Conservation (phyloP, 805 yeast genomes). For the Zygoascus bituminiphila region DNA sequence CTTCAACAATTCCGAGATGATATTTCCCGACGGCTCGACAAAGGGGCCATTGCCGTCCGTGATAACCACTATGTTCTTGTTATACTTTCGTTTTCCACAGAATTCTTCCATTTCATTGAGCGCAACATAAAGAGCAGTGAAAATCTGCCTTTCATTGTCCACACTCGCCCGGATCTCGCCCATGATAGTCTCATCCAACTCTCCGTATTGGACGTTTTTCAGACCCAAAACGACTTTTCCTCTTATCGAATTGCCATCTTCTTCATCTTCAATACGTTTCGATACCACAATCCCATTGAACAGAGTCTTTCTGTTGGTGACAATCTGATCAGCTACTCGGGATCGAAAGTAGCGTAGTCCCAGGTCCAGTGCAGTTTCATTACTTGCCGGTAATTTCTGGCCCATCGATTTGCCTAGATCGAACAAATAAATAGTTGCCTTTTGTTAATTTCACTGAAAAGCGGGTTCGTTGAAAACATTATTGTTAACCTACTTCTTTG, state of each 20-base stretch:
- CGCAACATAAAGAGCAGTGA: constrained; percentile 28
- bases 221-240: constrained; percentile 8
- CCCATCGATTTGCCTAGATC: constrained; percentile 38
- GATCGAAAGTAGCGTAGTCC: constrained; percentile 35
- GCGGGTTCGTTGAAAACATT: too few species aligned
- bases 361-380: constrained; percentile 16
- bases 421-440: constrained; percentile 40
- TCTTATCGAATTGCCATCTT: constrained; percentile 20
- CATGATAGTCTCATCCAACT: background rate
- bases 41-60: constrained; percentile 21
- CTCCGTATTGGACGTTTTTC: background rate
- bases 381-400: constrained; percentile 9
- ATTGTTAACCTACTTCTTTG: constrained; percentile 18
- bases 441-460: too few species aligned
- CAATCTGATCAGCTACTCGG: constrained; percentile 20
- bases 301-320: background rate
- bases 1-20: constrained; percentile 8
- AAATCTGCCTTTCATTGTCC: constrained; percentile 9
- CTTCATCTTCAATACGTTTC: constrained; percentile 24
- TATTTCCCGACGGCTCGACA: constrained; percentile 3
- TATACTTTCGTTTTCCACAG: constrained; percentile 27
- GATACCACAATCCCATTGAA: background rate
- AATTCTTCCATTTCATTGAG: constrained; percentile 26
- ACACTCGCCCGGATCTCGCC: background rate
- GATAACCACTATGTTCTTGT: constrained; percentile 33